These are phyloP conservation scores for Hsuehochloa calcarea DNA, from an alignment of 176 grass and related monocot genomes.

Conservation along the genomic window DNA sequence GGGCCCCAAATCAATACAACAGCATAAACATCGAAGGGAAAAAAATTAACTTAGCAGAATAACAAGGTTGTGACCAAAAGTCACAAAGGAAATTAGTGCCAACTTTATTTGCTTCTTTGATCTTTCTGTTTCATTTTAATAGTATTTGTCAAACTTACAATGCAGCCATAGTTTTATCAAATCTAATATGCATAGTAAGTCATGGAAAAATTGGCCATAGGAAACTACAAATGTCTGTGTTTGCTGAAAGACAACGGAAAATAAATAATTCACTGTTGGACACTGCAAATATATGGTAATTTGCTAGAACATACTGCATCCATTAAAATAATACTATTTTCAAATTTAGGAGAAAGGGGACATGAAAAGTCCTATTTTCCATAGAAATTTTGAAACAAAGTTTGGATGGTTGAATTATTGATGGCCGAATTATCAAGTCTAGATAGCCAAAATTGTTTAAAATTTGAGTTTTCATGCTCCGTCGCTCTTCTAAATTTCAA, in stretches of 20 bases:
- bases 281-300: neutral
- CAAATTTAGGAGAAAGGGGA: neutral
- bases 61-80: neutral
- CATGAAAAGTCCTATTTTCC: neutral
- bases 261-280: neutral
- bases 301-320: neutral
- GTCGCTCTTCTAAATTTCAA: neutral
- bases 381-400: neutral
- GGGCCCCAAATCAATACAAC: neutral
- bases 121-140: neutral
- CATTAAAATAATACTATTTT: neutral
- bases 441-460: neutral
- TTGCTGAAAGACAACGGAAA: neutral
- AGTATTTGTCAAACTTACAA: neutral
- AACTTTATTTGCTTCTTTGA: neutral
- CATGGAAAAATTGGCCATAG: neutral
- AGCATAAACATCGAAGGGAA: neutral
- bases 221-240: neutral
- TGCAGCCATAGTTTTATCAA: neutral
- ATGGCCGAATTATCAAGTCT: neutral
- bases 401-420: neutral
- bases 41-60: neutral
- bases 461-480: neutral
- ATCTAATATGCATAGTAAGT: constrained; percentile 21
- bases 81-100: neutral